Evolutionary conservation across 1,284 basidiomycete species (phyloP).

Genomic region (Trichosporon ovoides): DNA sequence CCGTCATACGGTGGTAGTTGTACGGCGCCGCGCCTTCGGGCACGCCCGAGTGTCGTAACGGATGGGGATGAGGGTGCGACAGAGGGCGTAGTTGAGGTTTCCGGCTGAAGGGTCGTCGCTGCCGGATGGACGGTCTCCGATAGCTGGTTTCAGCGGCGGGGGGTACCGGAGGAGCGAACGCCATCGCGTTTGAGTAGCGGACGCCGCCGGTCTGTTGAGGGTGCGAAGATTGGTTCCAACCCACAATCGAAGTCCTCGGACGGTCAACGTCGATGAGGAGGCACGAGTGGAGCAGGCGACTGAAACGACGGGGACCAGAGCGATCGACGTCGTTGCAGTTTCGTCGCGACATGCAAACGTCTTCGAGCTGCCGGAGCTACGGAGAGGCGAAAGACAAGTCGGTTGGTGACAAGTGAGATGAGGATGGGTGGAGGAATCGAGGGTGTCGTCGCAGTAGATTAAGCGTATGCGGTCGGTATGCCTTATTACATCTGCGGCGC

Average conservation of each 20-base stretch:
- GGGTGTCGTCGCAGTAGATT: neutral
- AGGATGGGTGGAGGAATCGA: neutral
- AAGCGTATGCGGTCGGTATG: neutral
- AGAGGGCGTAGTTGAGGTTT: neutral
- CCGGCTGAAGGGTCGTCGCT: neutral
- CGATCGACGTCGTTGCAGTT: slow-evolving; percentile 2
- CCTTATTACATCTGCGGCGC: slow-evolving; percentile 2
- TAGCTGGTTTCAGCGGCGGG: neutral
- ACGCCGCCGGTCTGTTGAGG: neutral
- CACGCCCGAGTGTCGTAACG: neutral
- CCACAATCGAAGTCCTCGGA: neutral
- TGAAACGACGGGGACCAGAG: slow-evolving; percentile 1
- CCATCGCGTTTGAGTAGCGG: neutral
- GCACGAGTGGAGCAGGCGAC: slow-evolving; percentile 1
- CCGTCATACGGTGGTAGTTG: slow-evolving; percentile 3
- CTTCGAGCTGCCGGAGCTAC: slow-evolving; percentile 1
- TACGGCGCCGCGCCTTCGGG: neutral
- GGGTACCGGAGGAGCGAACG: neutral
- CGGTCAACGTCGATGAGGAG: slow-evolving; percentile 3
- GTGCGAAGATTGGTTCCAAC: neutral
- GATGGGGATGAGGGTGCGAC: neutral
- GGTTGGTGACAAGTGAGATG: too few relatives aligned
- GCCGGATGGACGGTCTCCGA: neutral
- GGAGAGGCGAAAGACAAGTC: neutral
- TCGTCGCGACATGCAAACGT: slow-evolving; percentile 4